Evolutionary conservation across 2,329 filamentous ascomycete genomes (phyloP), one percentile per base, ranked within the genome.

Genomic region (Alternaria gaisen): DNA sequence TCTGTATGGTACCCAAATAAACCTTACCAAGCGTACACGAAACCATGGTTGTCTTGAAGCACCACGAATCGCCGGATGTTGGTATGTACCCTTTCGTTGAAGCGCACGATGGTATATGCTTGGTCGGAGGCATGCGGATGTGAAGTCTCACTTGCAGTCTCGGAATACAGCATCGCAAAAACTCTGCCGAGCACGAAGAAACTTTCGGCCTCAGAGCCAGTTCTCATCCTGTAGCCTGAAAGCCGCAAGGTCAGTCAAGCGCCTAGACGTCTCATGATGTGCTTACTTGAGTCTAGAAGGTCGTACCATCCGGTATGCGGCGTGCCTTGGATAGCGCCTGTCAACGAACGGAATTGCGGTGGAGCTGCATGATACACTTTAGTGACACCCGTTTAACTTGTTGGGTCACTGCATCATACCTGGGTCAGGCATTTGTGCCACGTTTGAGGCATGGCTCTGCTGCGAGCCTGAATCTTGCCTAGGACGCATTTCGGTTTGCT

Each of bases 51-150:
- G 1, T 66, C 62, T 2, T 58, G 46, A 2, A 75, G 67, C 0
- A 75, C 64, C 0, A 75, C 52, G 38, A 77, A 77, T 0, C 72
- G 66, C 2, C 74, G 67, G 4, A 76, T 76, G 10, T 73, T 65
- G 0, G 69, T 64, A 52, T 61, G 68, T 0, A 60, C 72, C 0
- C 10, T 7, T 20, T 67, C 52, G 1, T 61, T 61, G 26, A 64
- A 74, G 2, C 61, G 56, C 0, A 65, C 61, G 4, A 65, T 36
- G 0, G 68, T 68, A 28, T 67, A 63, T 7, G 61, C 63, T 8
- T 54, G 44, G 10, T 64, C 53, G 1, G 50, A 24, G 3, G 4
- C 6, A 6, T 16, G 16, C 0, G 10, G 32, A 6, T 5, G 22
- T 1, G 58, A 32, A 16, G 50, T 54, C 14, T 42, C 60, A 14